phyloP scores from a whole-genome alignment of 164 flowering plant species.

The Macadamia integrifolia region DNA sequence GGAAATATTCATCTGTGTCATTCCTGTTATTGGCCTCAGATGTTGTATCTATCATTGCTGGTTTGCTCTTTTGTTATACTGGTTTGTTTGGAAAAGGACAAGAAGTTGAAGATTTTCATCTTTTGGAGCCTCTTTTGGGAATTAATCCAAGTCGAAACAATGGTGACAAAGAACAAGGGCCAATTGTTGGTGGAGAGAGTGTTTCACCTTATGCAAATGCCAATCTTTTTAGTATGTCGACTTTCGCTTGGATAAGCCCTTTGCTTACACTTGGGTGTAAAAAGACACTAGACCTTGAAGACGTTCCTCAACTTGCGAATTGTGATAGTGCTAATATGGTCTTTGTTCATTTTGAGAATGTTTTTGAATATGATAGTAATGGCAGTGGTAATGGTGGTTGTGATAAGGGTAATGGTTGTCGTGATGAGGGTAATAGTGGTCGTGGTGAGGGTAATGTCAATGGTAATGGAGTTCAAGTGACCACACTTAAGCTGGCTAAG shows the following conservation, averaged over 20 bases:
- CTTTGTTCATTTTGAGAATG: conserved; percentile 18
- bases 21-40: conserved; percentile 18
- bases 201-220: conserved; percentile 31
- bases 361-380: conserved; percentile 12
- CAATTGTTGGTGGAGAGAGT: conserved; percentile 11
- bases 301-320: conserved; percentile 36
- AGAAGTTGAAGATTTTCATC: too few relatives aligned
- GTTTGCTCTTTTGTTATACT: conserved; percentile 4
- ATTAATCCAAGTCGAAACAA: conserved; percentile 3
- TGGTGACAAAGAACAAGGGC: conserved; percentile 11
- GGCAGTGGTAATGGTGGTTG: conserved; percentile 2
- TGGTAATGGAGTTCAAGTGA: conserved; percentile 19
- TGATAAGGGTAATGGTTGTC: too few relatives aligned
- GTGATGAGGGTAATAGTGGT: too few relatives aligned
- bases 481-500: conserved; percentile 35
- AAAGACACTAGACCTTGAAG: conserved; percentile 39
- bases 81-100: conserved; percentile 13
- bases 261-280: conserved; percentile 28
- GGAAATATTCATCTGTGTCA: conserved; percentile 1
- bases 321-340: conserved; percentile 24
- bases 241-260: conserved; percentile 44
- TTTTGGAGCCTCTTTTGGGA: too few relatives aligned
- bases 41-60: conserved; percentile 9
- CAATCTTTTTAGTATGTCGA: conserved; percentile 26
- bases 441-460: too few relatives aligned